These are phyloP conservation scores for Streptanthus diversifolius DNA, from an alignment of 345 rosid genomes.

Conservation along the genomic window DNA sequence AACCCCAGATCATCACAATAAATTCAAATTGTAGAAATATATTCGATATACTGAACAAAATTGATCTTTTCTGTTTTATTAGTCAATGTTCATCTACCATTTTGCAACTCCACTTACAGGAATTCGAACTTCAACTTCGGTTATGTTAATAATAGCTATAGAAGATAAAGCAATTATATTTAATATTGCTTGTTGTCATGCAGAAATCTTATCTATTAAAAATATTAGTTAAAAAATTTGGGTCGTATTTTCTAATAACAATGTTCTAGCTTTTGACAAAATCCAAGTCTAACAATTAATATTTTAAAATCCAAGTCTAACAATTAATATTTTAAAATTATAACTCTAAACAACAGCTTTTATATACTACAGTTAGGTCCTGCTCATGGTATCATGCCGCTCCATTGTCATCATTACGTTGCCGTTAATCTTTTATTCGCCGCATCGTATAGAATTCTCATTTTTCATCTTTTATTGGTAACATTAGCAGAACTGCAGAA, in stretches of 20 bases:
- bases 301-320: not conserved
- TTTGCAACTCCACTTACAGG: not conserved
- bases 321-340: not conserved
- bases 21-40: not conserved
- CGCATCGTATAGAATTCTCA: slow-evolving; percentile 3
- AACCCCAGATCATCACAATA: not conserved
- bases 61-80: not conserved
- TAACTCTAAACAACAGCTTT: not conserved
- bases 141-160: not conserved
- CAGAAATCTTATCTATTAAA: not conserved
- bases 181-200: not conserved
- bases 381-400: slow-evolving; percentile 43
- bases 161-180: not conserved
- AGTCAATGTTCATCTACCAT: not conserved
- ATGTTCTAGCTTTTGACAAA: slow-evolving; percentile 14
- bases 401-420: slow-evolving; percentile 27
- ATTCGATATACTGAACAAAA: not conserved
- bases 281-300: not conserved
- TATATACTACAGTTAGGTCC: slow-evolving; percentile 38
- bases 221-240: not conserved
- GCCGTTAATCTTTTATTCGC: slow-evolving; percentile 25
- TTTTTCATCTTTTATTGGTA: too few species aligned
- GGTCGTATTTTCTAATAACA: slow-evolving; percentile 1
- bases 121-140: not conserved
- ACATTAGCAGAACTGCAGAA: too few species aligned